Base-by-base conservation (phyloP, 306 rosid genomes). In the Arachis hypogaea region DNA sequence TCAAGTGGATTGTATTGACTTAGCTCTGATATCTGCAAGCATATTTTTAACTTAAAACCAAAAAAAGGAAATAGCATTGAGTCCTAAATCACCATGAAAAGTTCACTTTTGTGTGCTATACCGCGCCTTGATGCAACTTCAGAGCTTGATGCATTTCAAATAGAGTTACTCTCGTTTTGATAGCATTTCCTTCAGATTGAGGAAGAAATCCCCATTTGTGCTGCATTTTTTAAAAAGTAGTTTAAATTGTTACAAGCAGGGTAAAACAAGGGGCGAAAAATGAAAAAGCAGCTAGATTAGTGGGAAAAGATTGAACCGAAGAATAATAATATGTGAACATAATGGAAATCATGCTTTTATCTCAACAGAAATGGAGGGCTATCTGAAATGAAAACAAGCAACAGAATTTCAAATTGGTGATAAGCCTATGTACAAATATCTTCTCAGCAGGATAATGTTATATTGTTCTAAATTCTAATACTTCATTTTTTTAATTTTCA, bases 151-250 rank as follows among this genome's bases (percentile, higher is more conserved):
- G 99, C 99, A 95, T 90, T 90, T 82, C 78, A 70, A 87, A 92
- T 75, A 92, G 93, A 66, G 92, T 73, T 60, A 86, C 77, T 66
- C 72, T 80, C 83, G 63, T 85, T 81, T 95, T 92, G 74, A 87
- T 71, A 47, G 86, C 80, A 78, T 83, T 92, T 77, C 33, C 85
- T 80, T 95, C 92, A 40, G 87, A 81, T 80, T 49, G 47, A 7
- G 99, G 97, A 64, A 95, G 89, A 82, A 92, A 92, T 71, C 99
- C 98, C 9, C 99, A 92, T 80, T 92, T 95, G 52, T 97, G 96
- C 99, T 94, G 70, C 51, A 62, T 78, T 83, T 72, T 38, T 47
- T 11, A 62, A 9, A 42, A 18, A 52, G 78, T 63, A 1, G 44
- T 49, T 51, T 68, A 52, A 81, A 63, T 73, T 43, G 63, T 65